phyloP scores from a whole-genome alignment of 1,284 basidiomycete species.

The Cutaneotrichosporon arboriforme region DNA sequence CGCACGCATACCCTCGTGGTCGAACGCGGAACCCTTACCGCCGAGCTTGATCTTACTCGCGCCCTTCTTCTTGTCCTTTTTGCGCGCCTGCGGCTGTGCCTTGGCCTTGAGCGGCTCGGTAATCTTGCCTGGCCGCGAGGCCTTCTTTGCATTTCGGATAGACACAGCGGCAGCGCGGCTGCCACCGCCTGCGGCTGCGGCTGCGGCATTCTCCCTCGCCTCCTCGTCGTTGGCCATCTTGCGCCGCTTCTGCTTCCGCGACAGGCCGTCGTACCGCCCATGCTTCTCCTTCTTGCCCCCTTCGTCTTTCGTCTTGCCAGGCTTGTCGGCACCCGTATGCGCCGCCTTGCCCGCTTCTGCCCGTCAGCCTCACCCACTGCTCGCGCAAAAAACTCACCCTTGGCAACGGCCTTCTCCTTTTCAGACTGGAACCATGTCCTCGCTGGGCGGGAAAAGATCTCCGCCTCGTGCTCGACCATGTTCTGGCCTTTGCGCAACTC shows the following conservation, averaged over 20 bases:
- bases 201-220: constrained; percentile 53
- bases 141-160: constrained; percentile 79
- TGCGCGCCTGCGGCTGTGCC: constrained; percentile 12
- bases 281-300: constrained; percentile 60
- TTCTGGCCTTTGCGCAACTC: constrained; percentile 93
- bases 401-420: constrained; percentile 73
- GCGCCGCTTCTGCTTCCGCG: constrained; percentile 73
- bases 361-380: background rate
- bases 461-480: constrained; percentile 87
- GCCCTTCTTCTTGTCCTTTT: constrained; percentile 7
- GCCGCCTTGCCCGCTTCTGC: constrained; percentile 66
- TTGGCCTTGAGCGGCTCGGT: constrained; percentile 26
- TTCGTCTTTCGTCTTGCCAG: constrained; percentile 38
- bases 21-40: constrained; percentile 30
- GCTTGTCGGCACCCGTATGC: constrained; percentile 48
- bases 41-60: constrained; percentile 7
- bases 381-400: constrained; percentile 62
- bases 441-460: constrained; percentile 89
- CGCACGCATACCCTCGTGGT: constrained; percentile 44
- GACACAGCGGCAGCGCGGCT: constrained; percentile 54
- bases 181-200: constrained; percentile 26
- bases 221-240: constrained; percentile 80
- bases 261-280: constrained; percentile 76
- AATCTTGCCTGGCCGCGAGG: constrained; percentile 58
- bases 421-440: constrained; percentile 95